Conservation (phyloP, 257 asterid species). For the Paulownia fortunei region DNA sequence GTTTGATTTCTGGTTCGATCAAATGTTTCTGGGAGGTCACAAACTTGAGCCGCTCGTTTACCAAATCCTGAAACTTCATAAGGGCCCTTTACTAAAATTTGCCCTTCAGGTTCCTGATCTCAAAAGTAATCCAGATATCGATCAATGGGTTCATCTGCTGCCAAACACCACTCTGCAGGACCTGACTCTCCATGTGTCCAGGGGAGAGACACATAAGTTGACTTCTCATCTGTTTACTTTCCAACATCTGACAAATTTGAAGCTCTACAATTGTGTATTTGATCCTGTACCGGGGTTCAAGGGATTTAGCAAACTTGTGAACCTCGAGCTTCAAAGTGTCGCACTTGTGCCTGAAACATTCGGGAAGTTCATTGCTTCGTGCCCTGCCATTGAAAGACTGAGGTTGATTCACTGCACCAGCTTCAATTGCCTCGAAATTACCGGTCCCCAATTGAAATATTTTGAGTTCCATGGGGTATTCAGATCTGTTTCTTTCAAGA, state of each 20-base stretch:
- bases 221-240: slow-evolving; percentile 46
- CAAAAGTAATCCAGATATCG: slow-evolving; percentile 45
- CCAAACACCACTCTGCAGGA: slow-evolving; percentile 56
- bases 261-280: slow-evolving; percentile 52
- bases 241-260: slow-evolving; percentile 51
- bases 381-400: slow-evolving; percentile 55
- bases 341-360: slow-evolving; percentile 38
- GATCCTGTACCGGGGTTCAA: slow-evolving; percentile 45
- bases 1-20: slow-evolving; percentile 60
- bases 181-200: slow-evolving; percentile 47
- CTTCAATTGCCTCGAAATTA: slow-evolving; percentile 51
- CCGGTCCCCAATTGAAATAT: slow-evolving; percentile 47
- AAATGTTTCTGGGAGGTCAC: slow-evolving; percentile 52
- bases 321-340: slow-evolving; percentile 52
- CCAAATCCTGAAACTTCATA: slow-evolving; percentile 53
- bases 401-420: slow-evolving; percentile 51
- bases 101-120: slow-evolving; percentile 56
- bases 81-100: slow-evolving; percentile 53
- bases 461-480: slow-evolving; percentile 58
- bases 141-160: slow-evolving; percentile 49
- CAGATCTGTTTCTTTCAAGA: slow-evolving; percentile 50
- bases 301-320: slow-evolving; percentile 54
- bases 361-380: slow-evolving; percentile 42
- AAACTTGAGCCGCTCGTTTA: slow-evolving; percentile 49
- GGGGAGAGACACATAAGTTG: slow-evolving; percentile 52